Conservation (phyloP, 1,139 yeast genomes). For the Yamadazyma diddensiae region DNA sequence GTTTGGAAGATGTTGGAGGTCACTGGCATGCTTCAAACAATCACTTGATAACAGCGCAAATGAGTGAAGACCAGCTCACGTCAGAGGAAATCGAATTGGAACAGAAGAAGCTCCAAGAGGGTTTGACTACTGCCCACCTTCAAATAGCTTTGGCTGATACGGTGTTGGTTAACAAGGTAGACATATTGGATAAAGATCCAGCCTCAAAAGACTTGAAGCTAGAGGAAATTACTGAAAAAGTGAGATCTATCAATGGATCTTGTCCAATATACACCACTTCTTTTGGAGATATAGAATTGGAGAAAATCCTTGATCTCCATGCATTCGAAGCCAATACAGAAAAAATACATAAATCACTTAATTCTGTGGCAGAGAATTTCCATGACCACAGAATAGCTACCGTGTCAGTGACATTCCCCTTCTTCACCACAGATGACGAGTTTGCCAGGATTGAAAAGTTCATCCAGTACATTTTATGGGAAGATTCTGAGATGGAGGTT, state of each 20-base stretch:
- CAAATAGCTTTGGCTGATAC: slow-evolving; percentile 91
- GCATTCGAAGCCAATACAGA: slow-evolving; percentile 61
- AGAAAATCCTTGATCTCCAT: slow-evolving; percentile 68
- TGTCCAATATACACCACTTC: slow-evolving; percentile 68
- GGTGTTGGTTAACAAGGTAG: slow-evolving; percentile 74
- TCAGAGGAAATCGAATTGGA: slow-evolving; percentile 37
- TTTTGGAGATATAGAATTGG: slow-evolving; percentile 65
- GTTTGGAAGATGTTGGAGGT: slow-evolving; percentile 71
- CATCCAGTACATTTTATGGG: slow-evolving; percentile 72
- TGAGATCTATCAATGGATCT: slow-evolving; percentile 60
- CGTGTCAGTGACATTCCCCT: slow-evolving; percentile 52
- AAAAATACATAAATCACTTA: slow-evolving; percentile 32
- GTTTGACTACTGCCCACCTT: slow-evolving; percentile 78
- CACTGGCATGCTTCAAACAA: slow-evolving; percentile 46
- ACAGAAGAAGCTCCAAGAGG: slow-evolving; percentile 31
- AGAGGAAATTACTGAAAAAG: slow-evolving; percentile 27
- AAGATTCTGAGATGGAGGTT: slow-evolving; percentile 54
- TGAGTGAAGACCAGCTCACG: slow-evolving; percentile 22
- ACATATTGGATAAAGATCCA: slow-evolving; percentile 30
- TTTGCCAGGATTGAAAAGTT: slow-evolving; percentile 53
- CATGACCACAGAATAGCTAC: slow-evolving; percentile 63
- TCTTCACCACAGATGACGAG: slow-evolving; percentile 26
- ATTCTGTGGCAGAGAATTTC: slow-evolving; percentile 22
- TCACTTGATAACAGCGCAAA: slow-evolving; percentile 23
- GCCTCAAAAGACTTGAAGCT: slow-evolving; percentile 18